Evolutionary conservation across 495 filamentous ascomycete species (phyloP), one percentile per base, ranked within the genome.

Genomic region (Penicillium pulvis): DNA sequence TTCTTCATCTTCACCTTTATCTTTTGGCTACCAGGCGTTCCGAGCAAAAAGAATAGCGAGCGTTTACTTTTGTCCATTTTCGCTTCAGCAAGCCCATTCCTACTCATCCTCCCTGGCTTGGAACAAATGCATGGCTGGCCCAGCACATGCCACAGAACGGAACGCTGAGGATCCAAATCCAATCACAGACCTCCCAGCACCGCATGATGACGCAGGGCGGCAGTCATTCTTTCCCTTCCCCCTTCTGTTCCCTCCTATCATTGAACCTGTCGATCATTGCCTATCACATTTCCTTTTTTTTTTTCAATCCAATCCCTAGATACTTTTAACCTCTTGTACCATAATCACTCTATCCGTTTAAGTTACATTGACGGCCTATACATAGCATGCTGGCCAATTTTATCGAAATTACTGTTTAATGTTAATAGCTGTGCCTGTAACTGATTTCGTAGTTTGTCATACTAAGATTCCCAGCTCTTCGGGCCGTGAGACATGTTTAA

Each of bases 121-220:
- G 43, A 54, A 42, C 20, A 9, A 28, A 45, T 51, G 61, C 59
- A 60, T 65, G 68, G 68, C 68, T 61, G 68, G 68, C 54, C 66
- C 68, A 67, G 48, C 47, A 30, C 47, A 50, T 30, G 47, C 47
- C 30, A 50, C 43, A 46, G 43, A 46, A 46, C 39, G 43, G 46
- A 48, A 45, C 45, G 48, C 52, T 31, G 35, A 56, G 31, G n/a
- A 49, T 19, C 16, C 30, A 47, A 46, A 58, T 20, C 16, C 23
- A 35, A 43, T 16, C 24, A 30, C 5, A 17, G 17, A 20, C 42
- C 57, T 43, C 35, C 42, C 42, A 53, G 55, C 51, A 47, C 49
- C 16, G 28, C 28, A n/a, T 11, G 39, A 51, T 24, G 47, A 31
- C 26, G 41, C 28, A 30, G n/a, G 36, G 20, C 28, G 41, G 23